Evolutionary conservation across 305 asterid species (phyloP).

Genomic region (Fraxinus greggii): DNA sequence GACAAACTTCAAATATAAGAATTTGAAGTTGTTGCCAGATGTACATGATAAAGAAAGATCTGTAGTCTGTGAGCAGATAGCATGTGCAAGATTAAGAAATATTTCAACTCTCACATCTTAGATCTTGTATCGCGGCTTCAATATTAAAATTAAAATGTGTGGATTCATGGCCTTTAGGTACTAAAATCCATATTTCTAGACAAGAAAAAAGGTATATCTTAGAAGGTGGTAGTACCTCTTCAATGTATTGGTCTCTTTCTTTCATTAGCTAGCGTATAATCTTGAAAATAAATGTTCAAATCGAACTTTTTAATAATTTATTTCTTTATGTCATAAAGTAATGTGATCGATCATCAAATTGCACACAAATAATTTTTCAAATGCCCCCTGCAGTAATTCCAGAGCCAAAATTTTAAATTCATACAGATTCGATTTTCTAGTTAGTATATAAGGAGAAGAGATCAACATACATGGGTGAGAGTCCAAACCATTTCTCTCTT

Average conservation of each 20-base stretch:
- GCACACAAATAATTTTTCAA: background rate
- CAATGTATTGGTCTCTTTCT: background rate
- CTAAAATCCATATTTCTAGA: background rate
- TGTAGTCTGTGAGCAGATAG: background rate
- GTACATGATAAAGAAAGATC: background rate
- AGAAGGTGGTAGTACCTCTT: background rate
- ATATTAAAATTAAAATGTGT: background rate
- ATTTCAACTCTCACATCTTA: background rate
- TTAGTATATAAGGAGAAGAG: background rate
- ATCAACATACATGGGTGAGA: background rate
- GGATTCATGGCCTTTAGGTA: background rate
- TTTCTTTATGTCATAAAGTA: background rate
- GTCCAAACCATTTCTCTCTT: background rate
- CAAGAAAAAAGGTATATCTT: background rate
- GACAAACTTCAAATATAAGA: background rate
- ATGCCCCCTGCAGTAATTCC: background rate
- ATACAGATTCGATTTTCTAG: background rate
- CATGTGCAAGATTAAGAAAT: background rate
- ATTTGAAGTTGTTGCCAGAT: background rate
- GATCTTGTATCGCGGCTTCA: background rate
- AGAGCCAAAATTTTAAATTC: background rate
- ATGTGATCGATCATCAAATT: background rate
- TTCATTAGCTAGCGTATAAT: background rate
- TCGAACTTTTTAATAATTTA: background rate
- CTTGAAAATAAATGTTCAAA: background rate